phyloP scores from a whole-genome alignment of 441 rosid genomes.

The Populus tomentosa region DNA sequence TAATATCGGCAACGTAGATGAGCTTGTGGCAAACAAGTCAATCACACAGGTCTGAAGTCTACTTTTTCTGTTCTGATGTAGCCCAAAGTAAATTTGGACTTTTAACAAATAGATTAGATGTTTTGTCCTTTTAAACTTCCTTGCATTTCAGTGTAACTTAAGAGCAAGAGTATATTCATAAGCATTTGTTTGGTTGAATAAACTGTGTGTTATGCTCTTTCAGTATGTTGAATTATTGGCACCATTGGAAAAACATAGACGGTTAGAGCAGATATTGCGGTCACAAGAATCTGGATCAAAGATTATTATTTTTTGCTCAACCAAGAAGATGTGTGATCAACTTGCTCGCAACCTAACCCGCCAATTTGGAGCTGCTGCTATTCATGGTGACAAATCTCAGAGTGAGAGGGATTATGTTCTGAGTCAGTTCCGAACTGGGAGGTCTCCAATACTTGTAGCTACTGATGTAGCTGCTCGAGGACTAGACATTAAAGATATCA shows the following conservation, averaged over 20 bases:
- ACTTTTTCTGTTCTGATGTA: background rate
- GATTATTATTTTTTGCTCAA: constrained; percentile 90
- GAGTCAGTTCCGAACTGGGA: constrained; percentile 84
- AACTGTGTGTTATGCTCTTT: constrained; percentile 8
- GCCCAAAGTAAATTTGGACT: background rate
- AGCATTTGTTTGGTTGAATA: background rate
- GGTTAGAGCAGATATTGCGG: constrained; percentile 86
- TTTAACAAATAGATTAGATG: background rate
- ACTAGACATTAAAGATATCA: constrained; percentile 92
- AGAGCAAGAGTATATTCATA: background rate
- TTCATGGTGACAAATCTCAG: constrained; percentile 99
- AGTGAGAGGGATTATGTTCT: constrained; percentile 86
- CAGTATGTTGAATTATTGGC: constrained; percentile 79
- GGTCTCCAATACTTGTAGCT: constrained; percentile 94
- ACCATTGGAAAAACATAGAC: constrained; percentile 85
- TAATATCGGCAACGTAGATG: constrained; percentile 93
- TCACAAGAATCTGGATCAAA: constrained; percentile 97
- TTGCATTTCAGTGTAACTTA: background rate
- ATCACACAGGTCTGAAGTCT: constrained; percentile 70
- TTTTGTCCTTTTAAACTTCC: background rate
- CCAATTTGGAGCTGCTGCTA: constrained; percentile 93
- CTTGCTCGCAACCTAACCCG: constrained; percentile 83
- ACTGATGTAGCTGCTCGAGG: constrained; percentile 99
- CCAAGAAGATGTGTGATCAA: constrained; percentile 98
- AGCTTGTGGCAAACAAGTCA: constrained; percentile 98